Evolutionary conservation across 345 rosid genomes (phyloP), one percentile per base, ranked within the genome.

Genomic region (Erysimum cheiranthoides): DNA sequence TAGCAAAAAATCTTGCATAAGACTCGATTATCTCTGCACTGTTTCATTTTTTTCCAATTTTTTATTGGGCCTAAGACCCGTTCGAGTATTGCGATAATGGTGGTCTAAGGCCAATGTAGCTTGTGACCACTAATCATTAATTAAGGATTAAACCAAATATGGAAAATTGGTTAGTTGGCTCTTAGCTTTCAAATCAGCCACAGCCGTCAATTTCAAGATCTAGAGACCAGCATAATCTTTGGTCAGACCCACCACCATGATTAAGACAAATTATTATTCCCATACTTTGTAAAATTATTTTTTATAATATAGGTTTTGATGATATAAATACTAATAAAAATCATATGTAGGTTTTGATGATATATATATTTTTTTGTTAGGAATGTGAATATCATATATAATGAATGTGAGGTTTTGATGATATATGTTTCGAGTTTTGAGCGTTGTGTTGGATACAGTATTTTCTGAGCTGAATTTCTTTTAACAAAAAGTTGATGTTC

Each of bases 171-270:
- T 78, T 71, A 66, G 73, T 72, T 78, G 77, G 77, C 81, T 58
- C 77, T 78, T 72, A 72, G 77, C 63, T 57, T 50, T 71, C 50
- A 71, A 66, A 39, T 77, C 81, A 78, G 69, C 39, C 62, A 66
- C 69, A 72, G 50, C 77, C 77, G 69, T 80, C 68, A 74, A 57
- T 79, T 73, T 79, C 62, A 71, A 78, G 76, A 71, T 78, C 81
- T 71, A 78, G 49, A 72, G 77, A 66, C 77, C 73, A 77, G 42
- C 69, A 70, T 71, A 52, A 78, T 78, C 81, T 78, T 61, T 78
- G 77, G 35, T 72, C 73, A 78, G 73, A 49, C 77, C 81, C 77
- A 78, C 73, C 73, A 71, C 52, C 57, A 78, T 72, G 56, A 49
- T 65, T 56, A 64, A 25, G 61, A 77, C 31, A 60, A 61, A 30